Conservation (phyloP, 2,329 filamentous ascomycete genomes). For the Fusarium napiforme region DNA sequence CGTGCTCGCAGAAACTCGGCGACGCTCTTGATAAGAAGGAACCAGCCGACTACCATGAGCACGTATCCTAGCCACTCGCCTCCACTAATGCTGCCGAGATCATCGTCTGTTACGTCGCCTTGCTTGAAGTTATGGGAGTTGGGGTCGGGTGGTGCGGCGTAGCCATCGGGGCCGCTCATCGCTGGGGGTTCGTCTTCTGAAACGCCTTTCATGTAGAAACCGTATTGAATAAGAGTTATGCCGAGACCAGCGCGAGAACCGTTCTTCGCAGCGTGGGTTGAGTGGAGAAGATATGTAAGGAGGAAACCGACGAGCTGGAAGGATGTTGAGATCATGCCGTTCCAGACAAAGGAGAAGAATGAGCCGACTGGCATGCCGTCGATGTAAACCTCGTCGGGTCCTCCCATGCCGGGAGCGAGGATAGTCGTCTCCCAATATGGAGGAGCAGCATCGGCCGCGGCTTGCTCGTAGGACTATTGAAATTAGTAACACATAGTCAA, state of each 20-base stretch:
- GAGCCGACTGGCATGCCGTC: slow-evolving; percentile 94
- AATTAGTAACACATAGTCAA: slow-evolving; percentile 48
- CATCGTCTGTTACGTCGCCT: slow-evolving; percentile 67
- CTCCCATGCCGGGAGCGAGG: slow-evolving; percentile 87
- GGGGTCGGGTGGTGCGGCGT: slow-evolving; percentile 81
- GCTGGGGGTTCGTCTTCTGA: slow-evolving; percentile 56
- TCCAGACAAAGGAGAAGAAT: slow-evolving; percentile 89
- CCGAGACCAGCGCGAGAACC: slow-evolving; percentile 94
- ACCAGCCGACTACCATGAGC: slow-evolving; percentile 98
- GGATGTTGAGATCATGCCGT: slow-evolving; percentile 95
- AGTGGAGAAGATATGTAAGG: slow-evolving; percentile 96
- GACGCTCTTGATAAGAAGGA: slow-evolving; percentile 93
- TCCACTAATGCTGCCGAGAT: slow-evolving; percentile 67
- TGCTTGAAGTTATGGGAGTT: slow-evolving; percentile 92
- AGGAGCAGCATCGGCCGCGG: slow-evolving; percentile 92
- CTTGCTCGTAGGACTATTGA: slow-evolving; percentile 92
- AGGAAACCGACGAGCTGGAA: slow-evolving; percentile 98
- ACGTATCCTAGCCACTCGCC: slow-evolving; percentile 92
- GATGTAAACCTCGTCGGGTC: slow-evolving; percentile 95
- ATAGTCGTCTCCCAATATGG: slow-evolving; percentile 99
- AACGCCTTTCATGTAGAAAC: slow-evolving; percentile 89
- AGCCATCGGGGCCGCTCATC: slow-evolving; percentile 65
- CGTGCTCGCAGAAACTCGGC: slow-evolving; percentile 89
- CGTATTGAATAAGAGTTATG: slow-evolving; percentile 95
- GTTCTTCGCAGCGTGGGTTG: slow-evolving; percentile 97